Percentiles rank a stretch among this genome's conserved stretches.
phyloP scores from a whole-genome alignment of 164 flowering plant genomes.

The Macadamia tetraphylla region DNA sequence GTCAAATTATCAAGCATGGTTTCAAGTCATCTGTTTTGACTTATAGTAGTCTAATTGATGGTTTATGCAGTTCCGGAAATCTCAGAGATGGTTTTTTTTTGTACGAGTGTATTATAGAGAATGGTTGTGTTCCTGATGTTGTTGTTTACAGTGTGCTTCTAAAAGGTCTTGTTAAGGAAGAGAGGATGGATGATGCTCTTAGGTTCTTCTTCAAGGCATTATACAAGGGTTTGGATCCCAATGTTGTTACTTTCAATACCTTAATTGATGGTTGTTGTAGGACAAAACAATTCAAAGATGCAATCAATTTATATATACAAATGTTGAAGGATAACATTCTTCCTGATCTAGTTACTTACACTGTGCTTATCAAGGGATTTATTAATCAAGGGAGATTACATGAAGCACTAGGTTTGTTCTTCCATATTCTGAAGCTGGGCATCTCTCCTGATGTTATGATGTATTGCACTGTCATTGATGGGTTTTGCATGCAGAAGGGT shows the following conservation, averaged over 20 bases:
- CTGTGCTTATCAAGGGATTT: conserved; percentile 28
- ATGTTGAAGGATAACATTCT: conserved; percentile 19
- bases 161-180: conserved; percentile 42
- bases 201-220: conserved; percentile 34
- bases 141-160: conserved; percentile 28
- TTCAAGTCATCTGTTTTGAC: conserved; percentile 31
- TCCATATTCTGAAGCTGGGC: conserved; percentile 41
- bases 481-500: conserved; percentile 32
- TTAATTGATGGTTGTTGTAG: conserved; percentile 47
- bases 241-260: conserved; percentile 27
- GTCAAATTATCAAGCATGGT: conserved; percentile 37
- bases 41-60: conserved; percentile 42
- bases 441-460: conserved; percentile 33
- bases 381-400: conserved; percentile 19
- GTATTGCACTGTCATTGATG: conserved; percentile 42
- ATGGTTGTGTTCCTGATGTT: conserved; percentile 34
- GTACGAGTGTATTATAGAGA: conserved; percentile 24
- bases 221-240: conserved; percentile 26
- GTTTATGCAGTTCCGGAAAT: conserved; percentile 33
- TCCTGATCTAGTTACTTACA: conserved; percentile 43
- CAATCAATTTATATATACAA: conserved; percentile 24
- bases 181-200: conserved; percentile 38
- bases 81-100: conserved; percentile 33
- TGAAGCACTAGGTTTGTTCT: conserved; percentile 35
- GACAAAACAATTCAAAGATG: conserved; percentile 21